Percentiles rank a stretch among this genome's conserved stretches.
Evolutionary conservation across 345 rosid genomes (phyloP).

Genomic region (Citrus unshiu): DNA sequence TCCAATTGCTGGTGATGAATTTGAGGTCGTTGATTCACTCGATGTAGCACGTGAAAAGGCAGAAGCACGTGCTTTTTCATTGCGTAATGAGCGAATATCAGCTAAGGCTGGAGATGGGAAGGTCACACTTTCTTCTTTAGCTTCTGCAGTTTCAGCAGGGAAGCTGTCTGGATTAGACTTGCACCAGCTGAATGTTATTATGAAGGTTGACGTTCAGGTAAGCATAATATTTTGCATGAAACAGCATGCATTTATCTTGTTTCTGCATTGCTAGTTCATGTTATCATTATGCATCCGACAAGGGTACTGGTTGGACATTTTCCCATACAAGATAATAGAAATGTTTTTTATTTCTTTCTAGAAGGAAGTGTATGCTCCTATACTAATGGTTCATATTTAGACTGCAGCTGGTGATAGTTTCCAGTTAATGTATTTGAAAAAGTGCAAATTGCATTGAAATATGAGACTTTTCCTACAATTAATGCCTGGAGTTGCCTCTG

Average conservation of each 20-base stretch:
- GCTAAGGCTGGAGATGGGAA: conserved; percentile 97
- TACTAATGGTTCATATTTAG: not conserved
- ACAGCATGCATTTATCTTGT: not conserved
- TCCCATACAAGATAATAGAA: not conserved
- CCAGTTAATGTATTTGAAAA: not conserved
- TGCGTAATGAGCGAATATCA: conserved; percentile 77
- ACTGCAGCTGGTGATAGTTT: too few relatives aligned
- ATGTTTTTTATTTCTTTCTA: not conserved
- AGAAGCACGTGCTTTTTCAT: conserved; percentile 58
- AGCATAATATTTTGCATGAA: conserved; percentile 4
- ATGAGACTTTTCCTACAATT: not conserved
- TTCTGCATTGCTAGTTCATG: conserved; percentile 3
- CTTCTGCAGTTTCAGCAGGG: conserved; percentile 83
- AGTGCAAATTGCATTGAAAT: not conserved
- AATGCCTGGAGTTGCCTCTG: not conserved
- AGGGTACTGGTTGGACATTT: not conserved
- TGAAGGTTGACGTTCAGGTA: conserved; percentile 98
- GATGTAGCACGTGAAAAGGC: conserved; percentile 91
- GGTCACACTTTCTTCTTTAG: conserved; percentile 92
- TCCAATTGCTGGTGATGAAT: conserved; percentile 89
- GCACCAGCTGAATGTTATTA: conserved; percentile 87
- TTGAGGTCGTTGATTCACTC: conserved; percentile 78
- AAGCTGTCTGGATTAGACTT: conserved; percentile 85
- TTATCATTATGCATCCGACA: not conserved
- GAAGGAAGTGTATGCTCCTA: not conserved